Evolutionary conservation across 345 rosid genomes (phyloP), one percentile per base, ranked within the genome.

Genomic region (Pistacia atlantica): DNA sequence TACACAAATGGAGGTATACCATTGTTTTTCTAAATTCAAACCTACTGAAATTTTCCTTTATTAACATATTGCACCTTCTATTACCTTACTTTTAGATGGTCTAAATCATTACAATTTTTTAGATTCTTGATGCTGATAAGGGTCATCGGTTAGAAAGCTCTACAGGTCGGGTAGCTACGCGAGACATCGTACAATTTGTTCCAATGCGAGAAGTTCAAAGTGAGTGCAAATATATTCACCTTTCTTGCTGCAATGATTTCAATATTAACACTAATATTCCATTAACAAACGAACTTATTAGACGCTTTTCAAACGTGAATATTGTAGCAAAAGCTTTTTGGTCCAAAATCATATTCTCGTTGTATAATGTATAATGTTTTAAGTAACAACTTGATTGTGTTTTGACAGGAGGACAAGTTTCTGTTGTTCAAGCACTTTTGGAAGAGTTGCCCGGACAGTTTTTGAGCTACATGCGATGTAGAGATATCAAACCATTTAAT

Each of bases 381-480:
- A 28, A 31, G 9, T 67, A 37, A 80, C 4, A 10, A 8, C 17
- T 20, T 18, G 14, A 1, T 45, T 45, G 18, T 46, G 10, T 62
- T 75, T 4, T 60, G 35, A 70, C 82, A 92, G 97, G 93, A 79
- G 94, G 96, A 64, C 85, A 64, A 74, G 74, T 90, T 8, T 89
- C 97, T 12, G 86, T 86, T 31, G 95, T 95, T 37, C 95, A 95
- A 71, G 88, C 91, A 52, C 94, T 93, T 37, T 66, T 94, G 62
- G 98, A 90, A 83, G 97, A 91, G 85, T 84, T 93, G 75, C 98
- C 98, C 2, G 89, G 90, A 37, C 98, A 95, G 86, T 93, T 95
- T 80, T 60, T 95, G 84, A 79, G 81, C 12, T 93, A 91, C 82
- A 80, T 89, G 84, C 87, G 97, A 25, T 25, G 74, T 33, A 81